Base-by-base conservation (phyloP, 2,329 filamentous ascomycete genomes). In the Talaromyces sp. region DNA sequence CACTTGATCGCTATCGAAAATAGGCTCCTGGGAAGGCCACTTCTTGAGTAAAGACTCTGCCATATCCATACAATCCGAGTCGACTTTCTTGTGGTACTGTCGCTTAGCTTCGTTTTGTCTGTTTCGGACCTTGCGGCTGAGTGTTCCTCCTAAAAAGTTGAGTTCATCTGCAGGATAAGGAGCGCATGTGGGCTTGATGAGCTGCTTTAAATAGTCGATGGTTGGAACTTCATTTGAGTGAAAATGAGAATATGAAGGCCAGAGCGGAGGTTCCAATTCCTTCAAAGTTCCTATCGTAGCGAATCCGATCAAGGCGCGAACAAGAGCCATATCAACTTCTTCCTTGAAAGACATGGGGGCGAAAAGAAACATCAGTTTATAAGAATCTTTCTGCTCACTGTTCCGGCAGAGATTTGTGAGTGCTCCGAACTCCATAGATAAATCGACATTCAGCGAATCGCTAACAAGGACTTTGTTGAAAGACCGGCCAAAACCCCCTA, bases 251-350 rank as follows among this genome's bases (percentile, higher is more conserved):
- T 76, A 80, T 5, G 68, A 68, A 54, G 69, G 70, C 64, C 73
- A 72, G 2, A 44, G 34, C 0, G 81, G 81, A 2, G 78, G 69
- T 1, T 66, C 5, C 0, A 82, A 60, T 0, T 12, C 47, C 57
- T 75, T 78, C 1, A 85, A 65, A 0, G 76, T 72, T 0, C 73
- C 65, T 16, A 80, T 67, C 0, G 80, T 66, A 0, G 74, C 72
- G 65, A 82, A 85, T 0, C 81, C 77, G 3, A 80, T 70, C 1
- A 87, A 65, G 0, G 76, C 69, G 44, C 76, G 72, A 1, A 85
- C 53, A 0, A 81, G 44, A 0, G 68, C 65, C 67, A 82, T 75
- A 16, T 82, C 69, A 0, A 71, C 69, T 28, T 72, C 65, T 0
- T 67, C 28, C 0, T 72, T 67, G 63, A 80, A 85, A 0, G 78